Evolutionary conservation across 169 alveolate genomes (phyloP), one percentile per base, ranked within the genome.

Genomic region (Cystoisospora suis): DNA sequence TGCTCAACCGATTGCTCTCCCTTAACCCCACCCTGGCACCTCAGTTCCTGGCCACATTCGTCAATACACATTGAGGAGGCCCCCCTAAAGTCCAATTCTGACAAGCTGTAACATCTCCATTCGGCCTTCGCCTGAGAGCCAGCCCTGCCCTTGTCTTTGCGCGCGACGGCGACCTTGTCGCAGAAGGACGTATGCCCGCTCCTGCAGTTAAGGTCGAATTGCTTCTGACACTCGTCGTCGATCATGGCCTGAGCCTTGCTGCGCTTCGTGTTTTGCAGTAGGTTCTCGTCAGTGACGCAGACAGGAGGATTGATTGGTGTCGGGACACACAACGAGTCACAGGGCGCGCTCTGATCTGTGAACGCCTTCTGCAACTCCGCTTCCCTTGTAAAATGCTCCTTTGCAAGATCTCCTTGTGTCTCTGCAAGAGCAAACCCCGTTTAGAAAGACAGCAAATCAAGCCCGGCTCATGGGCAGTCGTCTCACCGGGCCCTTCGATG

Each of bases 211-310:
- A 36, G 44, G 42, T 65, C 44, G 42, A 65, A 65, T n/a, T 17
- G n/a, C n/a, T 65, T 1, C 77, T 65, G 36, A 17, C 77, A 65
- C 77, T 36, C 77, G 77, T 65, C 77, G 12, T 65, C 77, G 36
- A 65, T 23, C 27, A 65, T 12, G 12, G 36, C 7, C 77, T 65
- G 40, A 5, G 77, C 40, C 34, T 17, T 12, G 77, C 77, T 65
- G 77, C 77, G 77, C 44, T 65, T 65, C 23, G 77, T 65, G 6
- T n/a, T 65, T n/a, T 27, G 77, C 77, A 65, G 40, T 6, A 65
- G 77, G 44, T 23, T 65, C n/a, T 65, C 77, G 44, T 15, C 34
- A 12, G n/a, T 44, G 77, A 44, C 77, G 77, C 77, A 65, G 7
- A 65, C 44, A 5, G 77, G 77, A 1, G 77, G 77, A n/a, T 65